These are phyloP conservation scores for Pulveroboletus sp. DNA, from an alignment of 768 basidiomycete species.

Conservation along the genomic window DNA sequence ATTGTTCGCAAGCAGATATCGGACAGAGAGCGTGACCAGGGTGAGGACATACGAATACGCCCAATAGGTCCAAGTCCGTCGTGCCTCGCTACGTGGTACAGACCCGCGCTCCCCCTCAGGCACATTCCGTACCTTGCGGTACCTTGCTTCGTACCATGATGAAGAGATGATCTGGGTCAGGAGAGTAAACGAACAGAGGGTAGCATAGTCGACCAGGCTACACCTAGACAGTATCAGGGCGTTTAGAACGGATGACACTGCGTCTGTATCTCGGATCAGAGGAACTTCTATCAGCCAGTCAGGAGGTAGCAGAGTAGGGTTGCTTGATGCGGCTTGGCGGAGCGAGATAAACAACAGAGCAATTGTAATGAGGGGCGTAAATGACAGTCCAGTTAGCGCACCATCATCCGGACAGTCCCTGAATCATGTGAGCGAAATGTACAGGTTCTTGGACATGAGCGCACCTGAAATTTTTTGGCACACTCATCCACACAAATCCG, in stretches of 20 bases:
- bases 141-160: slow-evolving; percentile 65
- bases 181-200: slow-evolving; percentile 76
- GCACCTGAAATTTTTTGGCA: slow-evolving; percentile 83
- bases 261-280: slow-evolving; percentile 42
- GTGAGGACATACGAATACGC: slow-evolving; percentile 60
- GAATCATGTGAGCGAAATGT: slow-evolving; percentile 13
- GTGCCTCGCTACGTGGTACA: slow-evolving; percentile 71
- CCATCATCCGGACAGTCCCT: slow-evolving; percentile 88
- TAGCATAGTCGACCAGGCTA: slow-evolving; percentile 74
- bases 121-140: slow-evolving; percentile 37
- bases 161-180: slow-evolving; percentile 79
- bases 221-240: slow-evolving; percentile 69
- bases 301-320: slow-evolving; percentile 42
- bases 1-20: slow-evolving; percentile 40
- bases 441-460: slow-evolving; percentile 9
- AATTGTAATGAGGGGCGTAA: slow-evolving; percentile 77
- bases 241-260: slow-evolving; percentile 44
- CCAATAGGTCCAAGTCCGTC: slow-evolving; percentile 60
- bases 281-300: slow-evolving; percentile 83
- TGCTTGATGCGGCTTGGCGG: slow-evolving; percentile 30
- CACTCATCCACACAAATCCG: slow-evolving; percentile 87
- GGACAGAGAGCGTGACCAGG: slow-evolving; percentile 46
- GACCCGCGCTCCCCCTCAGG: slow-evolving; percentile 71
- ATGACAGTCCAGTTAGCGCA: slow-evolving; percentile 75
- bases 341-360: slow-evolving; percentile 60